A percentile compares a stretch with the other conserved stretches of the same genome.
These are phyloP conservation scores for Lactarius hengduanensis DNA, from an alignment of 768 basidiomycete species.

Conservation along the genomic window DNA sequence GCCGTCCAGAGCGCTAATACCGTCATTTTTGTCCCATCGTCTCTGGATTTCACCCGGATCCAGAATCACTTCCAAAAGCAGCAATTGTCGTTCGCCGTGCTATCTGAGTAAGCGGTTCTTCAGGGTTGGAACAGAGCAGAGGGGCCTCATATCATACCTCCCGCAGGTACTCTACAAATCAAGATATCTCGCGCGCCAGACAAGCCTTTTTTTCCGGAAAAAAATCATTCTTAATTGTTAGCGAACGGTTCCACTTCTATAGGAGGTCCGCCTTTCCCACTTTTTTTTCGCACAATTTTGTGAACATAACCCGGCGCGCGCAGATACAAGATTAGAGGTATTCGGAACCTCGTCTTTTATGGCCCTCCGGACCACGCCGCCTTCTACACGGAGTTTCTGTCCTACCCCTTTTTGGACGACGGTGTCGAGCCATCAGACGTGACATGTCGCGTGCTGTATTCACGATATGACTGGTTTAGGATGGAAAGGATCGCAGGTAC, in stretches of 20 bases:
- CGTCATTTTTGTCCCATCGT: slow-evolving; percentile 87
- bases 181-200: slow-evolving; percentile 91
- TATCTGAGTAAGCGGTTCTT: slow-evolving; percentile 73
- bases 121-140: background rate
- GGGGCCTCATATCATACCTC: background rate
- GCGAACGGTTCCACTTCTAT: slow-evolving; percentile 99
- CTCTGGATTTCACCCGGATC: slow-evolving; percentile 93
- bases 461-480: slow-evolving; percentile 84
- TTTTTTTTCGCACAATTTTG: slow-evolving; percentile 5
- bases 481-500: slow-evolving; percentile 81
- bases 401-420: slow-evolving; percentile 87
- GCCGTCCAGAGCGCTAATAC: slow-evolving; percentile 92
- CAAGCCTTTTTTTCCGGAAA: slow-evolving; percentile 89
- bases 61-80: slow-evolving; percentile 82
- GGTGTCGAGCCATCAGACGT: slow-evolving; percentile 87
- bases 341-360: slow-evolving; percentile 92
- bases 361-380: slow-evolving; percentile 86
- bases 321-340: slow-evolving; percentile 91
- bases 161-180: slow-evolving; percentile 82
- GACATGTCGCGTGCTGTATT: slow-evolving; percentile 77
- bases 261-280: slow-evolving; percentile 52
- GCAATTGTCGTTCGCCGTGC: slow-evolving; percentile 69
- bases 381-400: slow-evolving; percentile 88
- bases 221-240: slow-evolving; percentile 84
- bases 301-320: slow-evolving; percentile 8